Conservation (phyloP, 495 filamentous ascomycete species). For the Zalerion maritima region DNA sequence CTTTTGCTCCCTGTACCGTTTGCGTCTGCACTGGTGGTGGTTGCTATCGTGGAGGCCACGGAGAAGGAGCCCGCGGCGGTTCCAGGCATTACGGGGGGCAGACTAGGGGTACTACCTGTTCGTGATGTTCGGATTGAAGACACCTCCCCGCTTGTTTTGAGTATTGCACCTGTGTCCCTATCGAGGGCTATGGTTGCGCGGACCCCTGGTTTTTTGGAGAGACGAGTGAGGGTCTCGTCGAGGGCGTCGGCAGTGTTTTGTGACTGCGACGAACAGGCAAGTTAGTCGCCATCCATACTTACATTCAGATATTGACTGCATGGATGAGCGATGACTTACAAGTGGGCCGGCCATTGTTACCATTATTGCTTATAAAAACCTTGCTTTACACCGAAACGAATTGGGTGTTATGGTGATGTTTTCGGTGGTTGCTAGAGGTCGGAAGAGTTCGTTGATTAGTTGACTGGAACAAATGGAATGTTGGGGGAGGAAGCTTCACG, state of each 20-base stretch:
- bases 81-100: slow-evolving; percentile 16
- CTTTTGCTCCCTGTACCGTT: slow-evolving; percentile 5
- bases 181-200: slow-evolving; percentile 48
- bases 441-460: no score
- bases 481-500: no score
- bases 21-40: slow-evolving; percentile 4
- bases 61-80: slow-evolving; percentile 21
- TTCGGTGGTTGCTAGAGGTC: no score
- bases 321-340: no score
- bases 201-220: slow-evolving; percentile 51
- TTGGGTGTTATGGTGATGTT: no score
- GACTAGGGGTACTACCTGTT: slow-evolving; percentile 15
- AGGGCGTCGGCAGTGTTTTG: slow-evolving; percentile 17
- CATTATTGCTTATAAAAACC: no score
- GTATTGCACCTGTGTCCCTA: slow-evolving; percentile 41
- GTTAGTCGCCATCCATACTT: no score
- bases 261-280: no score
- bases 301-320: no score
- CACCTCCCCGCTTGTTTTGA: slow-evolving; percentile 45
- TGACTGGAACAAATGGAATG: no score
- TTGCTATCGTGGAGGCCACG: slow-evolving; percentile 17
- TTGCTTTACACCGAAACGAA: no score
- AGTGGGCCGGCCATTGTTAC: no score
- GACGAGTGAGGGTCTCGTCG: slow-evolving; percentile 39
- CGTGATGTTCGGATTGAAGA: slow-evolving; percentile 27